These are phyloP conservation scores for Penicillium bovifimosum DNA, from an alignment of 495 filamentous ascomycete genomes.

Conservation along the genomic window DNA sequence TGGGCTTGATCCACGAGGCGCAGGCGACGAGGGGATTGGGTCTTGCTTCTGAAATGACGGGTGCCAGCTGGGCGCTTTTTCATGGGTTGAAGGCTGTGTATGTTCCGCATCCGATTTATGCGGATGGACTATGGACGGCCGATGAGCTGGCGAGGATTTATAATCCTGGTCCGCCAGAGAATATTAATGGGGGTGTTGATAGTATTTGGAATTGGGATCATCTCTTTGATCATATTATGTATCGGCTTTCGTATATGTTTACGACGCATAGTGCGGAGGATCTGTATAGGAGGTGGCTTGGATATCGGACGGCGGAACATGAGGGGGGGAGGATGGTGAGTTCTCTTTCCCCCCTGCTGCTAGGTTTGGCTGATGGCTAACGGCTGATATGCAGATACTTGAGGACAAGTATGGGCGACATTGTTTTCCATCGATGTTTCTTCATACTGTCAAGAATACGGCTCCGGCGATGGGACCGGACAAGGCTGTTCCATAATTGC, in stretches of 20 bases:
- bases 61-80: constrained; percentile 57
- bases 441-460: constrained; percentile 23
- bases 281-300: constrained; percentile 23
- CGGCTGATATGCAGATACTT: neutral
- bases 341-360: neutral
- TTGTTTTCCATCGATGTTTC: constrained; percentile 26
- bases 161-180: constrained; percentile 20
- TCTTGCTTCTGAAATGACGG: constrained; percentile 65
- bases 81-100: constrained; percentile 59
- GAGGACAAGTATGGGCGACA: constrained; percentile 19
- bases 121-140: constrained; percentile 39
- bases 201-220: constrained; percentile 24
- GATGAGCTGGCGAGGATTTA: constrained; percentile 20
- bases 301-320: constrained; percentile 18
- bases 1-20: constrained; percentile 22
- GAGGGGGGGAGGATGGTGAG: constrained; percentile 21
- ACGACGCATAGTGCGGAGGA: constrained; percentile 24
- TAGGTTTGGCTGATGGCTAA: neutral
- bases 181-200: constrained; percentile 18
- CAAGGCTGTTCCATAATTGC: constrained; percentile 15
- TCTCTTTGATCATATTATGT: constrained; percentile 23
- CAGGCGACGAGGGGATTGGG: constrained; percentile 41
- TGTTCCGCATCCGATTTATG: constrained; percentile 58
- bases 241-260: constrained; percentile 28
- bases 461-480: constrained; percentile 12